Evolutionary conservation across 2,329 filamentous ascomycete species (phyloP), one percentile per base, ranked within the genome.

Genomic region (Claviceps purpurea): DNA sequence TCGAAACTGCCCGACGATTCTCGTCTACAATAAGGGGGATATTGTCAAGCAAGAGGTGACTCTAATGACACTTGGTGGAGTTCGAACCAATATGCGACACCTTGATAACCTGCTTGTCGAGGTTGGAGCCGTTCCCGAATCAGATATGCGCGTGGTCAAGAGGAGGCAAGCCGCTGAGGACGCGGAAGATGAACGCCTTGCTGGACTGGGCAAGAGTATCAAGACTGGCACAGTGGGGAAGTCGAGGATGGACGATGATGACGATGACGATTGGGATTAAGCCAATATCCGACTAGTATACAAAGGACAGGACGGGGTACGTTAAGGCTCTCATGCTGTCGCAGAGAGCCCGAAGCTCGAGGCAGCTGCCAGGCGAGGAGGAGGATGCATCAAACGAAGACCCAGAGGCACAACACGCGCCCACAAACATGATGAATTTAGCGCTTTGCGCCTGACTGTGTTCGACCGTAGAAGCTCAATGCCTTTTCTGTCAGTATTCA

Each of bases 41-140:
- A 95, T 98, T 58, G 82, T 83, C 65, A 88, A 82, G 71, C 93
- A 98, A 69, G 71, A 96, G 50, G 86, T 98, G n/a, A 97, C 91
- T 4, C 70, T 98, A 57, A 78, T 80, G 61, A 87, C 88, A 50
- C 68, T 97, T 46, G 81, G 82, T 10, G 93, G 93, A 4, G 76
- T 79, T 3, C 76, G 77, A 57, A 88, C 84, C 52, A 82, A 74
- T 58, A 76, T 89, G 72, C 70, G 78, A 68, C 83, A 94, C 63
- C 71, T 97, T 54, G 89, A 97, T 65, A 79, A 83, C 58, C 65
- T 97, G 42, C 72, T 98, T 40, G 78, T 96, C 2, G 85, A 89
- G 47, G 74, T 94, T 40, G 89, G 89, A 3, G 91, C 89, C 1
- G 73, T 97, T 16, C 79, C 82, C 50, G 76, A 84, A 49, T 84